phyloP scores from a whole-genome alignment of 164 flowering plant species.

The Annona squamosa region DNA sequence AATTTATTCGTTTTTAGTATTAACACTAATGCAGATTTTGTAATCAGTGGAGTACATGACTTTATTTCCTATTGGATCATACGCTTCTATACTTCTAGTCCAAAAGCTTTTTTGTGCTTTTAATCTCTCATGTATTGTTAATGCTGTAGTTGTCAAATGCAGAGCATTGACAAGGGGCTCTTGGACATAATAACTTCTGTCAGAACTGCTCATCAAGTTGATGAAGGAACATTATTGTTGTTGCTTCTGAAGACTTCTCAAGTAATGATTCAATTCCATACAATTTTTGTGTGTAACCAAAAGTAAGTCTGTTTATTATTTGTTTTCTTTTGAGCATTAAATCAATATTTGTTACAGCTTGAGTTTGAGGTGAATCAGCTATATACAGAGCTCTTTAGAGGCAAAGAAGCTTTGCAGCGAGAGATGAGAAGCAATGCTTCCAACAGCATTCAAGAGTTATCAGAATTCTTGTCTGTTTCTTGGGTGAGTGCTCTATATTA shows the following conservation, averaged over 20 bases:
- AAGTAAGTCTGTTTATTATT: neutral
- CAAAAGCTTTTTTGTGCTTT: neutral
- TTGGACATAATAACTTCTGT: constrained; percentile 19
- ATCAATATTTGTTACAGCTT: constrained; percentile 15
- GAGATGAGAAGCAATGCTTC: constrained; percentile 15
- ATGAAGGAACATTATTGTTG: constrained; percentile 14
- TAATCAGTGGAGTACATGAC: too few relatives aligned
- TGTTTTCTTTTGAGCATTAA: constrained; percentile 1
- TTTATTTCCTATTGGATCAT: too few relatives aligned
- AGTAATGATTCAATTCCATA: constrained; percentile 11
- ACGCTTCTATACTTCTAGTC: neutral
- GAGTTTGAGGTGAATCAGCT: constrained; percentile 22
- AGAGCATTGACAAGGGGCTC: constrained; percentile 16
- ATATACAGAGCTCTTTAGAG: constrained; percentile 17
- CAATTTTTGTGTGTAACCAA: neutral
- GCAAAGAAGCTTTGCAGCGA: constrained; percentile 17
- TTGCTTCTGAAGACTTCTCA: constrained; percentile 21
- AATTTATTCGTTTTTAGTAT: too few relatives aligned
- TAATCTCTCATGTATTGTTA: neutral
- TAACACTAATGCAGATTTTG: too few relatives aligned
- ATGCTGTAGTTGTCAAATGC: constrained; percentile 7
- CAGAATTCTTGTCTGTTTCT: constrained; percentile 14
- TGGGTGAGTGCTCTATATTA: constrained; percentile 8
- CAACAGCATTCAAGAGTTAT: constrained; percentile 12
- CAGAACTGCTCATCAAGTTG: constrained; percentile 19